phyloP scores from a whole-genome alignment of 768 basidiomycete species.

The Cyclocybe cylindracea region DNA sequence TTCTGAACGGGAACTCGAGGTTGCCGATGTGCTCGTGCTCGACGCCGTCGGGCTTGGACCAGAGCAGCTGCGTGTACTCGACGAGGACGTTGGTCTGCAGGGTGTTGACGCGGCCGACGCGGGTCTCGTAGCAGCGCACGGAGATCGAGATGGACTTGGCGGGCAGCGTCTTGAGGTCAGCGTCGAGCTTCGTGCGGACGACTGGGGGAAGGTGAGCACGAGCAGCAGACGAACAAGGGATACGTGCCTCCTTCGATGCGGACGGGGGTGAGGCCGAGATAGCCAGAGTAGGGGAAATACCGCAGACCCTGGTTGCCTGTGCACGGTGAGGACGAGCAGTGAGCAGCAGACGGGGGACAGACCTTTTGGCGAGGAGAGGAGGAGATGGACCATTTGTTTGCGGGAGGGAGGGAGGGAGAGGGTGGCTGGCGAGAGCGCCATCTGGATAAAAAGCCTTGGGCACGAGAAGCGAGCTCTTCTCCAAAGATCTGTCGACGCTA shows the following conservation, averaged over 20 bases:
- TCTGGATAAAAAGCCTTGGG: conserved; percentile 45
- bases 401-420: conserved; percentile 26
- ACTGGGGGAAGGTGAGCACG: conserved; percentile 36
- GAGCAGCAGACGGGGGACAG: conserved; percentile 2
- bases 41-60: conserved; percentile 61
- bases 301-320: conserved; percentile 66
- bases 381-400: conserved; percentile 64
- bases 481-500: conserved; percentile 33
- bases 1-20: conserved; percentile 68
- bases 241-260: conserved; percentile 73
- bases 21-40: conserved; percentile 65
- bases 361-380: conserved; percentile 66
- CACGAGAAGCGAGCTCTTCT: conserved; percentile 32
- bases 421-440: conserved; percentile 29
- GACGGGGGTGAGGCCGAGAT: conserved; percentile 80
- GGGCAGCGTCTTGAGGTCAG: conserved; percentile 66
- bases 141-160: conserved; percentile 70
- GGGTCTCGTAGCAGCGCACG: conserved; percentile 84
- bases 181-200: conserved; percentile 70
- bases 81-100: conserved; percentile 66
- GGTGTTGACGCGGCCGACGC: conserved; percentile 59
- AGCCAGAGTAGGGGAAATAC: conserved; percentile 76
- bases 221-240: conserved; percentile 8
- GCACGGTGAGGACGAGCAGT: conserved; percentile 10
- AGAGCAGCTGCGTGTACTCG: conserved; percentile 66